Evolutionary conservation across 23 red algal genomes (phyloP).

Genomic region (Gracilariopsis chorda): DNA sequence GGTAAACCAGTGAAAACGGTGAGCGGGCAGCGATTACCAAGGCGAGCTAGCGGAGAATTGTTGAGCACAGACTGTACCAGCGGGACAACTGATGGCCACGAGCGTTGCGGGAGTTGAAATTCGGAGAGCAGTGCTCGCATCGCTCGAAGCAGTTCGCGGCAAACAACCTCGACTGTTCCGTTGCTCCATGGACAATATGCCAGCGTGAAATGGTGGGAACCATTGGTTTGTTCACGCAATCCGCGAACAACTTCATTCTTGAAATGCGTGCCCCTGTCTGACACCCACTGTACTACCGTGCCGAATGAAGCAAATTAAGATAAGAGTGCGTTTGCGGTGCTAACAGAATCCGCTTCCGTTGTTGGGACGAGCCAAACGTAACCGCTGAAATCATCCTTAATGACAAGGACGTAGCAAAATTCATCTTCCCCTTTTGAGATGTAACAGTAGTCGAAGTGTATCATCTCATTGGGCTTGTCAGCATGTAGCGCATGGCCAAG

Average conservation of each 20-base stretch:
- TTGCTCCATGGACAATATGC: too few species aligned
- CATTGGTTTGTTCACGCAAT: neutral
- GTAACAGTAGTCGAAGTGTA: neutral
- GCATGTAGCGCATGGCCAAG: neutral
- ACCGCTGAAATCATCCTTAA: neutral
- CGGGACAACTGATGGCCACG: too few species aligned
- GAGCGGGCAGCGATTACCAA: neutral
- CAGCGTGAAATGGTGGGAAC: too few species aligned
- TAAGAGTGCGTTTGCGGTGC: neutral
- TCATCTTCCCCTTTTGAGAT: neutral
- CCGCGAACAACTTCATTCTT: neutral
- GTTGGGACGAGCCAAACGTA: neutral
- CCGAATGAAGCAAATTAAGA: neutral
- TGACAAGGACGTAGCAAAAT: neutral
- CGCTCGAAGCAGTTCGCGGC: too few species aligned
- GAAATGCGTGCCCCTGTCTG: neutral
- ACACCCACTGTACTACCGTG: neutral
- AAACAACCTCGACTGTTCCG: too few species aligned
- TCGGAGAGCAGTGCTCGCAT: neutral
- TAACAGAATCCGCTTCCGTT: neutral
- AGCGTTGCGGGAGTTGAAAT: neutral
- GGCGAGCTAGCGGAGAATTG: neutral
- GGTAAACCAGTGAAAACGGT: conserved; percentile 32
- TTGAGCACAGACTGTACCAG: neutral
- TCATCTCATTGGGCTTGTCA: neutral